Base-by-base conservation (phyloP, 495 filamentous ascomycete genomes). In the Xylaria longipes region DNA sequence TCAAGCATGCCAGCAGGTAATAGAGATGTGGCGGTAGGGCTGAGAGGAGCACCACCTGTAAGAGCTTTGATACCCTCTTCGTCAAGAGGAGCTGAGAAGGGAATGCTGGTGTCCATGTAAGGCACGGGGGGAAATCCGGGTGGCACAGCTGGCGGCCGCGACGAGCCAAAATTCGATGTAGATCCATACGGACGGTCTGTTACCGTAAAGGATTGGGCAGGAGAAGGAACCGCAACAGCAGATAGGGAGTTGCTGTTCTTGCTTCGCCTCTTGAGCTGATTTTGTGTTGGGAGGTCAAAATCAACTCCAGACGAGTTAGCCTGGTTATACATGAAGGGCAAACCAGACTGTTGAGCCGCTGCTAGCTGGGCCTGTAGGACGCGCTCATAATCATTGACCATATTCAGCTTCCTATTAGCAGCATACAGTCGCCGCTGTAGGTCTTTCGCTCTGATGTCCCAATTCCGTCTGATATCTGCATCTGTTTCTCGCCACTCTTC, bases 1-100 rank as follows among this genome's bases (percentile, higher is more conserved):
- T 82, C 82, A 73, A 97, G 89, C 67, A 97, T 89, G 72, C 93
- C 91, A 1, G 93, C 94, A 29, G 94, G 94, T 31, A 97, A 82
- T 33, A 96, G 84, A 29, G 91, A 85, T 62, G 92, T 88, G 11
- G 94, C 94, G 15, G 92, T 91, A 33, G 94, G 94, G 73, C 93
- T 95, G 80, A 96, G 92, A 39, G 93, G 91, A 25, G 89, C 91
- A 50, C 90, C 87, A 46, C 81, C 89, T 65, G 85, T 87, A 52
- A 89, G 81, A 37, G 78, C 77, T 45, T 80, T 79, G 43, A 83
- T 73, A 66, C 80, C 78, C 11, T 80, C 81, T 29, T 88, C 86
- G 20, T 83, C 84, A 45, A 82, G 78, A 6, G 78, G 72, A 68
- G 77, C 75, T 33, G 75, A 74, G 22, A 79, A 79, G 62, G 86